Base-by-base conservation (phyloP, 345 rosid genomes). In the Excoecaria agallocha region DNA sequence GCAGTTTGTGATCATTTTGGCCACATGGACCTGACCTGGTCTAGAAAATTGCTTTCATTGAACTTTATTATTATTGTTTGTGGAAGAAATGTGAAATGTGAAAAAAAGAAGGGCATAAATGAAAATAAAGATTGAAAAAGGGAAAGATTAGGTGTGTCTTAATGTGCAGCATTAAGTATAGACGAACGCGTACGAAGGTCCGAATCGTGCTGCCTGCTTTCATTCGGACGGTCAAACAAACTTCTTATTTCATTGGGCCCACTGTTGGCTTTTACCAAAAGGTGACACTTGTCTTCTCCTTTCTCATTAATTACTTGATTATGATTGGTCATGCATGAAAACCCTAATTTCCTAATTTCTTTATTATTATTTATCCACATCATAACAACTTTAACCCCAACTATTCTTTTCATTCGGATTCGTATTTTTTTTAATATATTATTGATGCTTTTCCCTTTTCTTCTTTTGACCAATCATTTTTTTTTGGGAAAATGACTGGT, bases 251-350 rank as follows among this genome's bases (percentile, higher is more conserved):
- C 48, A 12, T 0, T n/a, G 45, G 77, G 43, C 0, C 52, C 70
- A 13, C 19, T 22, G 6, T 48, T 72, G 59, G 3, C n/a, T 72
- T 59, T 68, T 5, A 8, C 5, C 65, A 16, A 66, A 66, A 55
- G 71, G 54, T 12, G 57, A 66, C 71, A 74, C 77, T 66, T 66
- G 77, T 74, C 77, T 38, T 66, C 39, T 66, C 37, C 52, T 15
- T 45, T 4, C 59, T 72, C 39, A 12, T 60, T 61, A 15, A 60
- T 71, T 25, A 59, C 66, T 4, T 17, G 7, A 60, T 37, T 0
- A 60, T 17, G 15, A 30, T 72, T 41, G 22, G 59, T 55, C 59
- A 51, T 51, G n/a, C n/a, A 16, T 13, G 16, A 51, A 13, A 1
- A 51, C 3, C n/a, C 56, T 2, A 13, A 1, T 16, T 10, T 51